Conservation (phyloP, 1,139 yeast species). For the Hyphopichia fennica region DNA sequence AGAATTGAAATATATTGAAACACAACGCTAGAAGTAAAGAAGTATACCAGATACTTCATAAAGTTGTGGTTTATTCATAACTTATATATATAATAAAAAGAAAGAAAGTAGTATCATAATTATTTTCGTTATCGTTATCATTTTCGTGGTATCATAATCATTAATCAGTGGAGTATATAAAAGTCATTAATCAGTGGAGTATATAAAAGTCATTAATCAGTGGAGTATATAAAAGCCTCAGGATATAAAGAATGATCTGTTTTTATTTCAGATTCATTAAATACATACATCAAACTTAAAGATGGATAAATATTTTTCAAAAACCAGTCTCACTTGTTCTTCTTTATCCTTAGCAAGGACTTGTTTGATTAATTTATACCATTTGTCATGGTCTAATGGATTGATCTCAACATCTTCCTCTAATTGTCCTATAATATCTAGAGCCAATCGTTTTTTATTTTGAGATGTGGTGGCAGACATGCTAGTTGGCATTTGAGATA, state of each 20-base stretch:
- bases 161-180: too few relatives aligned
- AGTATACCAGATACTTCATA: neutral
- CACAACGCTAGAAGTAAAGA: too few relatives aligned
- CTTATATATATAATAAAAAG: neutral
- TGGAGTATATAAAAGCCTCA: neutral
- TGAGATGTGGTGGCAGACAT: constrained; percentile 9
- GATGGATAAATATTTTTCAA: constrained; percentile 58
- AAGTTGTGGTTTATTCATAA: neutral
- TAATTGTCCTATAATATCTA: constrained; percentile 56
- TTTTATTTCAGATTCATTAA: neutral
- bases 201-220: neutral
- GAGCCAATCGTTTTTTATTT: constrained; percentile 33
- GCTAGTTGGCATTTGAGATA: neutral
- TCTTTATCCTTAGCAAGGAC: constrained; percentile 59
- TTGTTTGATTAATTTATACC: constrained; percentile 58
- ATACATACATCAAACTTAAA: constrained; percentile 57
- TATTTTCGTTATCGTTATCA: neutral
- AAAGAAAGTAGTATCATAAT: neutral
- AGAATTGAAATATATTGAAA: neutral
- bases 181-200: neutral
- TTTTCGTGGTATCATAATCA: neutral
- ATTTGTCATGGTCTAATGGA: constrained; percentile 55
- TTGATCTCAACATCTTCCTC: constrained; percentile 60
- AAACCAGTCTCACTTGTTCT: constrained; percentile 60
- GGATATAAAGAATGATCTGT: too few relatives aligned